Percentiles rank a stretch among this genome's conserved stretches.
Conservation (phyloP, 306 rosid genomes). For the Fragaria ananassa region DNA sequence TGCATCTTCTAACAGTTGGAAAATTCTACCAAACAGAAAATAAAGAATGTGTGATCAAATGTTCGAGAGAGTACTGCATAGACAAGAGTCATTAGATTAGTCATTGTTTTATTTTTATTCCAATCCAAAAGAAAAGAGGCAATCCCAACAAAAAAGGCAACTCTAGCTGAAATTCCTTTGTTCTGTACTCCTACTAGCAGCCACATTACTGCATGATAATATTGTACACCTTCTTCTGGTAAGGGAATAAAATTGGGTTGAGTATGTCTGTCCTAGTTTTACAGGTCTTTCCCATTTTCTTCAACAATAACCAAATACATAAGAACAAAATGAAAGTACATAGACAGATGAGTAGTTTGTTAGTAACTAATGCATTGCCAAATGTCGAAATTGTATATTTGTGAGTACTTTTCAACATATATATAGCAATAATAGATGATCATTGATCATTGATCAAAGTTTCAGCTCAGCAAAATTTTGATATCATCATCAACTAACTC, state of each 20-base stretch:
- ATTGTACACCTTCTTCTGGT: background rate
- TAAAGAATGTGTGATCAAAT: background rate
- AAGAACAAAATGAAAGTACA: background rate
- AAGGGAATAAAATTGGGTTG: background rate
- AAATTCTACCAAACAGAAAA: background rate
- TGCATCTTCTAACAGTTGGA: background rate
- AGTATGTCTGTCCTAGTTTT: background rate
- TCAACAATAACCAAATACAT: background rate
- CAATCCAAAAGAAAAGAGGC: background rate
- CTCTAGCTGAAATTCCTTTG: background rate
- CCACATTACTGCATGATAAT: background rate
- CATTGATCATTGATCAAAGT: constrained; percentile 3
- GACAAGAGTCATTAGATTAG: background rate
- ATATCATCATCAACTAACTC: constrained; percentile 6
- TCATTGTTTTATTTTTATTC: background rate
- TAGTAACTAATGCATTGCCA: background rate
- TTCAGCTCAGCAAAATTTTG: constrained; percentile 10
- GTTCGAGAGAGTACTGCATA: background rate
- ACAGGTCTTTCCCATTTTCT: background rate
- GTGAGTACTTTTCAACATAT: background rate
- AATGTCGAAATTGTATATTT: background rate
- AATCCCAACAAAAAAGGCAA: background rate
- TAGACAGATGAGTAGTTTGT: background rate
- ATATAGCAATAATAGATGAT: background rate
- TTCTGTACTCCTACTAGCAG: background rate